phyloP scores from a whole-genome alignment of 2,329 filamentous ascomycete genomes.

The Amauroascus niger region DNA sequence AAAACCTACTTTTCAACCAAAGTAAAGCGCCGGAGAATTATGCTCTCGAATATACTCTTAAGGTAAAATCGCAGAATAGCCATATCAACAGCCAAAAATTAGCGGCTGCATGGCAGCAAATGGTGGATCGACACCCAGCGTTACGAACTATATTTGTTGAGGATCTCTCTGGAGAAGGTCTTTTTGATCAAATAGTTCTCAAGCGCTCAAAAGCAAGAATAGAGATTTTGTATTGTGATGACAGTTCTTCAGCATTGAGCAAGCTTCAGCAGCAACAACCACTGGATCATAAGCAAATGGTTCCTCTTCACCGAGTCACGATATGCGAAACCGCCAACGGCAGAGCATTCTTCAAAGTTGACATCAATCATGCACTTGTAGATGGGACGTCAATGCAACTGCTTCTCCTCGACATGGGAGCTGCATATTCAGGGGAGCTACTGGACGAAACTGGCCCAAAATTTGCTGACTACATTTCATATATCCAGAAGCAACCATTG shows the following conservation, averaged over 20 bases:
- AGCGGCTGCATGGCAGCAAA: conserved; percentile 24
- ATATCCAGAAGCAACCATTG: conserved; percentile 21
- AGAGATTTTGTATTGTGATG: conserved; percentile 24
- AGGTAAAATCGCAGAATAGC: neutral
- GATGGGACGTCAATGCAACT: conserved; percentile 28
- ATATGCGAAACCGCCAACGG: conserved; percentile 26
- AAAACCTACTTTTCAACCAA: conserved; percentile 26
- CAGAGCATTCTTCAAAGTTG: conserved; percentile 27
- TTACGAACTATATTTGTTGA: conserved; percentile 28
- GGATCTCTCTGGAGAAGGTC: conserved; percentile 23
- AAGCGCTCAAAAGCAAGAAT: conserved; percentile 21
- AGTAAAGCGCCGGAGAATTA: neutral
- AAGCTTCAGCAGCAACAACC: conserved; percentile 19
- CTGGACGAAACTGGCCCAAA: conserved; percentile 23
- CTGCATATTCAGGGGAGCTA: conserved; percentile 27
- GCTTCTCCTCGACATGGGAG: conserved; percentile 24
- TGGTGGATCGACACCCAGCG: conserved; percentile 27
- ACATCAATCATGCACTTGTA: conserved; percentile 31
- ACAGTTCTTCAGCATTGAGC: conserved; percentile 19
- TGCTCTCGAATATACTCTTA: neutral
- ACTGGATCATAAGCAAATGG: conserved; percentile 19
- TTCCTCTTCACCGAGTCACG: conserved; percentile 28
- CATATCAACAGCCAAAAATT: conserved; percentile 20
- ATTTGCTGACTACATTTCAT: conserved; percentile 31
- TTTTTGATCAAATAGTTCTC: conserved; percentile 31